These are phyloP conservation scores for Mycena citricolor DNA, from an alignment of 1,284 basidiomycete species.

Conservation along the genomic window DNA sequence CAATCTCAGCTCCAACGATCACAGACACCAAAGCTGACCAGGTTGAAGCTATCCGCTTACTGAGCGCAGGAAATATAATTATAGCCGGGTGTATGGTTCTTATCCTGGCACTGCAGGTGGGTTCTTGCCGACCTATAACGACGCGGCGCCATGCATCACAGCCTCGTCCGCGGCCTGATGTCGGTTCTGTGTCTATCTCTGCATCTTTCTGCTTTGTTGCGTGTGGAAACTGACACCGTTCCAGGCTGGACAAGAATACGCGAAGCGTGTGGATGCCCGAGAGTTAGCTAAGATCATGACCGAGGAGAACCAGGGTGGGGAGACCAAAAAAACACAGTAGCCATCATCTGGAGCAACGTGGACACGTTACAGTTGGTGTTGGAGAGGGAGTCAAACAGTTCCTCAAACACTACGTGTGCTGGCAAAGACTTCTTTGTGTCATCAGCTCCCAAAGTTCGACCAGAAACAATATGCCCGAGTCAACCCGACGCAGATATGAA, in stretches of 20 bases:
- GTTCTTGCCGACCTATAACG: conserved; percentile 25
- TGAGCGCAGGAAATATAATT: conserved; percentile 84
- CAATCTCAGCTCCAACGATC: conserved; percentile 58
- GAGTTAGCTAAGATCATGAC: conserved; percentile 51
- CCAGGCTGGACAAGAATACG: conserved; percentile 87
- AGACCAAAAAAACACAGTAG: conserved; percentile 44
- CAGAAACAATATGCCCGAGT: too few relatives aligned
- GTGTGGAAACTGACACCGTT: conserved; percentile 27
- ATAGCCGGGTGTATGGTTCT: conserved; percentile 65
- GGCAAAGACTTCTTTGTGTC: too few relatives aligned
- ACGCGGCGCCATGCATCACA: conserved; percentile 11
- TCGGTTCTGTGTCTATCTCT: too few relatives aligned
- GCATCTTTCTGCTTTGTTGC: too few relatives aligned
- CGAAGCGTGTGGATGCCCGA: conserved; percentile 63
- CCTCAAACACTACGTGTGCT: too few relatives aligned
- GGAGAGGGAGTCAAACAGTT: too few relatives aligned
- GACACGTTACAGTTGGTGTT: too few relatives aligned
- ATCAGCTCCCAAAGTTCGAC: too few relatives aligned
- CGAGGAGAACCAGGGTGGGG: conserved; percentile 31
- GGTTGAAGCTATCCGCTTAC: conserved; percentile 74
- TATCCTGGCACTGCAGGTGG: conserved; percentile 73
- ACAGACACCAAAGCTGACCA: conserved; percentile 65
- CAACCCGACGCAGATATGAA: too few relatives aligned
- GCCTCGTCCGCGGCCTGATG: too few relatives aligned
- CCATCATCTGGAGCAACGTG: too few relatives aligned